Percentiles rank a stretch among this genome's conserved stretches.
Conservation (phyloP, 176 grass and related monocot species). For the Oryza officinalis region DNA sequence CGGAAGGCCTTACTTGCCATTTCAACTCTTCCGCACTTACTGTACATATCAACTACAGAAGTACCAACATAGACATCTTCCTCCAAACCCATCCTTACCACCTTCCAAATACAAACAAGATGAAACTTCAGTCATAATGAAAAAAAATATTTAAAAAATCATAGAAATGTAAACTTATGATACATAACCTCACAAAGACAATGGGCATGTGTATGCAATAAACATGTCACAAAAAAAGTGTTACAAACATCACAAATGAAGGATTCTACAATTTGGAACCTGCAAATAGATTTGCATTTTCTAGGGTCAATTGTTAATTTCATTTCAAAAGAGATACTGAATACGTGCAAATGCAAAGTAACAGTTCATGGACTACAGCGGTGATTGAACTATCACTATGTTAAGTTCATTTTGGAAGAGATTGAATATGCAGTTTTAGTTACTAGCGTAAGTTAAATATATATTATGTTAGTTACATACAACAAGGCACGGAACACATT, state of each 20-base stretch:
- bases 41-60: slow-evolving; percentile 89
- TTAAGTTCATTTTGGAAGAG: no score
- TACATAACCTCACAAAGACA: slow-evolving; percentile 8
- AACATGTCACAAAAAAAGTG: slow-evolving; percentile 11
- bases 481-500: not conserved
- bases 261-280: not conserved
- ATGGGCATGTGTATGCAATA: not conserved
- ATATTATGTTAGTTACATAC: not conserved
- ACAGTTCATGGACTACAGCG: not conserved
- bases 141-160: not conserved
- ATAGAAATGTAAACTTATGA: not conserved
- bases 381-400: not conserved
- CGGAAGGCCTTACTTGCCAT: slow-evolving; percentile 71
- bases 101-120: slow-evolving; percentile 48
- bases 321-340: not conserved
- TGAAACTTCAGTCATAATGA: slow-evolving; percentile 7
- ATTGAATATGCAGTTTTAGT: not conserved
- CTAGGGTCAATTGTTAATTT: not conserved
- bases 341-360: slow-evolving; percentile 9
- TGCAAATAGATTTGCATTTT: not conserved
- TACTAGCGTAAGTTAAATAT: not conserved
- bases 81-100: slow-evolving; percentile 79
- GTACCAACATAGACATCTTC: slow-evolving; percentile 82
- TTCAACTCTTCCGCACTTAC: slow-evolving; percentile 84
- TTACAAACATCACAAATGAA: not conserved